Conservation (phyloP, 441 rosid genomes). For the Pelargonium citronellum region DNA sequence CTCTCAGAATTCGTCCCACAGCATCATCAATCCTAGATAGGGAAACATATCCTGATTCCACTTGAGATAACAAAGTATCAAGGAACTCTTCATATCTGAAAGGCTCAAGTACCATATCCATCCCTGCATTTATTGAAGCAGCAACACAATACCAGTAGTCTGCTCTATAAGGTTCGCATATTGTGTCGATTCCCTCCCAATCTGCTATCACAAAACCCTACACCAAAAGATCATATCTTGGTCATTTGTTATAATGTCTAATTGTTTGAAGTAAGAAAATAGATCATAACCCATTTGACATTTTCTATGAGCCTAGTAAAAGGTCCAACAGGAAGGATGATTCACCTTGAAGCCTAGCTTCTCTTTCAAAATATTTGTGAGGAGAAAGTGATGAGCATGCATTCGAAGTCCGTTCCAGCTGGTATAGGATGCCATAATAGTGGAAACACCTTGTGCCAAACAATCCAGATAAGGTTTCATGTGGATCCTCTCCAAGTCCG, state of each 20-base stretch:
- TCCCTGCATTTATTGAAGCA: constrained; percentile 72
- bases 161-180: constrained; percentile 53
- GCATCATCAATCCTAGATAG: constrained; percentile 74
- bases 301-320: too few relatives aligned
- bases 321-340: too few relatives aligned
- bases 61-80: constrained; percentile 47
- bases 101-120: constrained; percentile 92
- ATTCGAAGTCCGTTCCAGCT: constrained; percentile 73
- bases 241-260: too few relatives aligned
- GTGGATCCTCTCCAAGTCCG: constrained; percentile 67
- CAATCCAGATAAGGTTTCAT: constrained; percentile 73
- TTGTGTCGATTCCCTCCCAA: constrained; percentile 76
- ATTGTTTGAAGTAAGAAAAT: too few relatives aligned
- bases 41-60: constrained; percentile 59
- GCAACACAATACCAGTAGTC: constrained; percentile 57
- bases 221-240: constrained; percentile 19
- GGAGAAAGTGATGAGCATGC: constrained; percentile 54
- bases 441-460: constrained; percentile 68
- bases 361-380: constrained; percentile 66
- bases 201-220: constrained; percentile 88
- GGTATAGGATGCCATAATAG: constrained; percentile 84
- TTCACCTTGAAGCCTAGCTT: constrained; percentile 74
- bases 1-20: constrained; percentile 79
- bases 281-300: too few relatives aligned
- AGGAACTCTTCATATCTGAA: constrained; percentile 41